These are phyloP conservation scores for Nicotiana sylvestris DNA, from an alignment of 257 asterid species.

Conservation along the genomic window DNA sequence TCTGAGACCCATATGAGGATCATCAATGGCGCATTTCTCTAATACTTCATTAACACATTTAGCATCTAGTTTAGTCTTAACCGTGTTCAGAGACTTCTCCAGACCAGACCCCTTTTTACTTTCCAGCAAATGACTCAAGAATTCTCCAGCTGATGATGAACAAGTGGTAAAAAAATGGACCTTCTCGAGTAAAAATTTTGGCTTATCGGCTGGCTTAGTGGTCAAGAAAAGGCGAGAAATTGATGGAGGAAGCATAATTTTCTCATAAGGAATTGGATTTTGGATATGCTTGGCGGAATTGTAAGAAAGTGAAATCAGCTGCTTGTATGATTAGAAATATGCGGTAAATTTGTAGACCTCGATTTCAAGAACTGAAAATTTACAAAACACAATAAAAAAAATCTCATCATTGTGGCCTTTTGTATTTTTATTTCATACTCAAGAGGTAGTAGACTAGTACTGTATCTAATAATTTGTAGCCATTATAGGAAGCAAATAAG, in stretches of 20 bases:
- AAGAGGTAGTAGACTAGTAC: neutral
- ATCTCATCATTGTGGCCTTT: too few species aligned
- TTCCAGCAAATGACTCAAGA: constrained; percentile 43
- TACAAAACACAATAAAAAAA: too few species aligned
- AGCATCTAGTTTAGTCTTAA: constrained; percentile 46
- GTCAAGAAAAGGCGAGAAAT: too few species aligned
- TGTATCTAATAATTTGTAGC: too few species aligned
- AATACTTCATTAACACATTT: constrained; percentile 54
- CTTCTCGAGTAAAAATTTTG: neutral
- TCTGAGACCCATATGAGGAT: constrained; percentile 61
- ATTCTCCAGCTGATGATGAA: constrained; percentile 46
- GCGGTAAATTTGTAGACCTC: neutral
- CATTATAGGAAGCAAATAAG: neutral
- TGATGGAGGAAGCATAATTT: too few species aligned
- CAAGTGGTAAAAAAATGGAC: constrained; percentile 26
- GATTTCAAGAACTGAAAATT: neutral
- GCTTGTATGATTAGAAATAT: neutral
- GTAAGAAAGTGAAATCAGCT: neutral
- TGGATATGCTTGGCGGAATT: neutral
- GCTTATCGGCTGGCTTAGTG: too few species aligned
- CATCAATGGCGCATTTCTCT: constrained; percentile 42
- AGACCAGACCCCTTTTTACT: constrained; percentile 30
- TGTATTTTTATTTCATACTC: too few species aligned
- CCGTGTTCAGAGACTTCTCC: constrained; percentile 48
- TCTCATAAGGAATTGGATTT: too few species aligned